Conservation (phyloP, 2,329 filamentous ascomycete species). For the Xylariales sp. region DNA sequence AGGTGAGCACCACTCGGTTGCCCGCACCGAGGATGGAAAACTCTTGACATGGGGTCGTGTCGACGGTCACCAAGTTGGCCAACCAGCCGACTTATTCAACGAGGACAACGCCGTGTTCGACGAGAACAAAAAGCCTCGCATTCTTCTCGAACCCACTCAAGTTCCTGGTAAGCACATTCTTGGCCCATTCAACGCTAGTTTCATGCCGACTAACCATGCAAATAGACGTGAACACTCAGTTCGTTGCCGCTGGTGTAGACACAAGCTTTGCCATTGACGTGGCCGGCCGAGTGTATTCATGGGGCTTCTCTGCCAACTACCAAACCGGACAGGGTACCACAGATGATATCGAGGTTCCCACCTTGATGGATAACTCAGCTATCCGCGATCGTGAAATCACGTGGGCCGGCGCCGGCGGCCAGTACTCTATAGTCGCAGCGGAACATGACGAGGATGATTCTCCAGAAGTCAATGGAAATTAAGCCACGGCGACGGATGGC, state of each 20-base stretch:
- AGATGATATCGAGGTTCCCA: constrained; percentile 84
- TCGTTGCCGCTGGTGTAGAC: constrained; percentile 74
- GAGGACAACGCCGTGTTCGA: constrained; percentile 72
- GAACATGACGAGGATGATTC: constrained; percentile 13
- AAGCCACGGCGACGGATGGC: background rate
- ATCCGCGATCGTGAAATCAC: constrained; percentile 79
- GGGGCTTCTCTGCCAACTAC: constrained; percentile 85
- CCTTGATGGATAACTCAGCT: constrained; percentile 85
- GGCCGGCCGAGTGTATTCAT: constrained; percentile 78
- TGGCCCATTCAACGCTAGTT: background rate
- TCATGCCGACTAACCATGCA: constrained; percentile 34
- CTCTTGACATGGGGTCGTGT: constrained; percentile 61
- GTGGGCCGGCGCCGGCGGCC: constrained; percentile 87
- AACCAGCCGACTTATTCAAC: constrained; percentile 66
- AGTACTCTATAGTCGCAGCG: constrained; percentile 68
- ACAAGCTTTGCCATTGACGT: constrained; percentile 77
- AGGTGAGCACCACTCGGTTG: constrained; percentile 74
- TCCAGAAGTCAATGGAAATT: constrained; percentile 25
- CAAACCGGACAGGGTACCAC: constrained; percentile 81
- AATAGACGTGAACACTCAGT: constrained; percentile 62
- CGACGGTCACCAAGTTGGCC: constrained; percentile 64
- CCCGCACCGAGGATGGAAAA: constrained; percentile 55
- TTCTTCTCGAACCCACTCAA: constrained; percentile 73
- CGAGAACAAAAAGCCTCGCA: constrained; percentile 73
- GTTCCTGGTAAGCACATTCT: constrained; percentile 62